Percentiles rank a stretch among this genome's conserved stretches.
phyloP scores from a whole-genome alignment of 2,329 filamentous ascomycete genomes.

The Penicillium sp. region DNA sequence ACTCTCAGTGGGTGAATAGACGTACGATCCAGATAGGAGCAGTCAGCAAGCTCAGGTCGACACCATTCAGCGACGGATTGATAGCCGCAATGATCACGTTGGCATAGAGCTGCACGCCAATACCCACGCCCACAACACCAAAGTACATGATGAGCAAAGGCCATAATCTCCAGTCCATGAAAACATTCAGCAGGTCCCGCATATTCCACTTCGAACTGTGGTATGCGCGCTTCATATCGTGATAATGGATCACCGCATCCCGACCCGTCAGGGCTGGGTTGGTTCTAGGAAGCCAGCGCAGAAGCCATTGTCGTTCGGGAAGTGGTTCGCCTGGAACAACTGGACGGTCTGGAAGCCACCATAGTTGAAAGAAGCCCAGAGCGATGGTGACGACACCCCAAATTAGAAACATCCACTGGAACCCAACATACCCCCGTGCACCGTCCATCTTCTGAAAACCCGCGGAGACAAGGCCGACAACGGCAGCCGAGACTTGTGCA shows the following conservation, averaged over 20 bases:
- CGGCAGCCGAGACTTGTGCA: conserved; percentile 79
- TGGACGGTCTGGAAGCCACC: conserved; percentile 87
- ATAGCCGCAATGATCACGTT: conserved; percentile 81
- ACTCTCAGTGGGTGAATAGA: conserved; percentile 14
- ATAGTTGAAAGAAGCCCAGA: conserved; percentile 68
- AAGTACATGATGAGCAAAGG: conserved; percentile 89
- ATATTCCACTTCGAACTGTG: conserved; percentile 68
- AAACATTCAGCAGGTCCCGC: conserved; percentile 63
- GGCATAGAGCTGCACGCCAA: conserved; percentile 82
- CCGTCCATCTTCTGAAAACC: conserved; percentile 92
- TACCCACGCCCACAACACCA: conserved; percentile 86
- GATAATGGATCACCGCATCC: conserved; percentile 77
- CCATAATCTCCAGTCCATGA: conserved; percentile 85
- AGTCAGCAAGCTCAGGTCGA: conserved; percentile 75
- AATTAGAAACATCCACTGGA: conserved; percentile 71
- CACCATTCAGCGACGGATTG: conserved; percentile 64
- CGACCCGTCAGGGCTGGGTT: conserved; percentile 69
- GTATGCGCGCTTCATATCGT: conserved; percentile 76
- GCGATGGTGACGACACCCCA: conserved; percentile 73
- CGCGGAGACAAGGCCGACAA: conserved; percentile 82
- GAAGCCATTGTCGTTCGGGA: conserved; percentile 34
- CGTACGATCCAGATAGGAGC: conserved; percentile 88
- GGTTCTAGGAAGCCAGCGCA: conserved; percentile 63
- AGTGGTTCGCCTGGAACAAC: conserved; percentile 54
- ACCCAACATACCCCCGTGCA: conserved; percentile 65